phyloP scores from a whole-genome alignment of 2,329 filamentous ascomycete genomes.

The Pseudogymnoascus sp. region DNA sequence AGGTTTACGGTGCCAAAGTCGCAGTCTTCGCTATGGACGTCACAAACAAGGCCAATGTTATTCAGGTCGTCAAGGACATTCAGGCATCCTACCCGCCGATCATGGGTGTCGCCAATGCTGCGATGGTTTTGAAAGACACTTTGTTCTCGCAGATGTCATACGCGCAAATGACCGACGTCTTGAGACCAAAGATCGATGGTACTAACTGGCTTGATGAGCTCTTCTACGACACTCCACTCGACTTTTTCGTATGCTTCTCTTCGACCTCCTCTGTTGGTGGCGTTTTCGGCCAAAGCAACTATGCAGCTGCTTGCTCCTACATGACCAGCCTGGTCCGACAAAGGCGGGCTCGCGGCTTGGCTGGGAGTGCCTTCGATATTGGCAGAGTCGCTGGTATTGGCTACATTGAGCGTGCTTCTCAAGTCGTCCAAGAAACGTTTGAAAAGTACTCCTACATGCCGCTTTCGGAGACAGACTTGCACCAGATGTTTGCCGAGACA shows the following conservation, averaged over 20 bases:
- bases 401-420: slow-evolving; percentile 16
- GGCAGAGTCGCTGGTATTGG: slow-evolving; percentile 9
- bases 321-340: slow-evolving; percentile 11
- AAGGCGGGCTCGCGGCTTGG: not conserved
- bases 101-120: slow-evolving; percentile 36
- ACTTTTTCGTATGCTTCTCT: slow-evolving; percentile 14
- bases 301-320: slow-evolving; percentile 12
- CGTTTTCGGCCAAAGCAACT: slow-evolving; percentile 12
- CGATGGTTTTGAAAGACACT: slow-evolving; percentile 37
- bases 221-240: slow-evolving; percentile 20
- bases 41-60: slow-evolving; percentile 16
- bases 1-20: slow-evolving; percentile 12
- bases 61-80: slow-evolving; percentile 19
- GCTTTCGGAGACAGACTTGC: slow-evolving; percentile 21
- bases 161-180: slow-evolving; percentile 19
- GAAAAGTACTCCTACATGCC: slow-evolving; percentile 12
- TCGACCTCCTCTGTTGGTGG: slow-evolving; percentile 8
- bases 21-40: slow-evolving; percentile 23
- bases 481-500: slow-evolving; percentile 17
- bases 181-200: slow-evolving; percentile 30
- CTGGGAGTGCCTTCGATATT: slow-evolving; percentile 21
- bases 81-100: slow-evolving; percentile 24
- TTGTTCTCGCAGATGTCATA: slow-evolving; percentile 25
- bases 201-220: slow-evolving; percentile 25
- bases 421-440: slow-evolving; percentile 10